Evolutionary conservation across 2,329 filamentous ascomycete genomes (phyloP), one percentile per base, ranked within the genome.

Genomic region (Penicillium sp.): DNA sequence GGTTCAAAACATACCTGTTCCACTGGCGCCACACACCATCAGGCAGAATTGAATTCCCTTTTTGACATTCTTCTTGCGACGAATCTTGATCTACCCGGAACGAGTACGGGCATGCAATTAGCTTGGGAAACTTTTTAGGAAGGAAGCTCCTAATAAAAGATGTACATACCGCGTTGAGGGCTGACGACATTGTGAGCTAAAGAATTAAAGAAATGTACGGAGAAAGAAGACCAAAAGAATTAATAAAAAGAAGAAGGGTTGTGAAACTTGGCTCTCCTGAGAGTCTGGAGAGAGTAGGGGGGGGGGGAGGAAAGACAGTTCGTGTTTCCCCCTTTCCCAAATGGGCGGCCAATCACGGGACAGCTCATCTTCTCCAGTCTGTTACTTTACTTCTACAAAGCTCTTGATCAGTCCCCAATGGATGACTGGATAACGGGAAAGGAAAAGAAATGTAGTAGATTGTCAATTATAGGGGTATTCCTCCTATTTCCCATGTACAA

Each of bases 31-130:
- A 76, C 94, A 97, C 73, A 99, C 94, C 94, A 99, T 99, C 85
- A 99, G 81, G 79, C 92, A 97, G 83, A 99, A 99, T 84, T 99
- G 94, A 75, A 99, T 97, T 75, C 94, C 94, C 86, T 97, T 97
- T 89, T 97, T 97, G 82, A 99, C 93, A 85, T 99, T 97, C 90
- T 99, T 99, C 93, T 99, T 99, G 80, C 91, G 89, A 81, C 94
- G 92, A 77, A 97, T 92, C 89, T 96, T 94, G 79, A 95, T 90
- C 87, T 91, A 55, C 53, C 57, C 62, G 65, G 61, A 64, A 59
- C 54, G 56, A 56, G 53, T 43, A 37, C 53, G 61, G 59, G 61
- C 59, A 59, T 62, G 52, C 51, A 51, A 57, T 61, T 56, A 63
- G 63, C 64, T 60, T 46, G 39, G 32, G 40, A 52, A 50, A 46